Conservation (phyloP, 768 basidiomycete genomes). For the Pleurotus tuoliensis region DNA sequence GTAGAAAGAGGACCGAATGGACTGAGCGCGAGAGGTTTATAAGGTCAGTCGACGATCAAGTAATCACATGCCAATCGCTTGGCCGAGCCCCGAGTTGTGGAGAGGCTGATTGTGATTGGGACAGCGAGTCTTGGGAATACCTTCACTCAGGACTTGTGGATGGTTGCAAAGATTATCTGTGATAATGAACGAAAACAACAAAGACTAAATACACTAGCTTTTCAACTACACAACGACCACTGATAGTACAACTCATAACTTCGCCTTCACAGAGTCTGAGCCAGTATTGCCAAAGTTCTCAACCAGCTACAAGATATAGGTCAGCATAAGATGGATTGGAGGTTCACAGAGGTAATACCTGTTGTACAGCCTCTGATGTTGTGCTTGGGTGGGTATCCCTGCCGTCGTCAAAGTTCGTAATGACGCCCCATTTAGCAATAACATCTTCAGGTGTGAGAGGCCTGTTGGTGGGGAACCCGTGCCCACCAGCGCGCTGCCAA, state of each 20-base stretch:
- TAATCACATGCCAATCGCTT: background rate
- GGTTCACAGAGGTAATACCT: slow-evolving; percentile 35
- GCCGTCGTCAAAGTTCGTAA: slow-evolving; percentile 85
- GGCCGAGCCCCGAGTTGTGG: too few relatives aligned
- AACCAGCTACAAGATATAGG: slow-evolving; percentile 28
- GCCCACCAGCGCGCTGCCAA: slow-evolving; percentile 88
- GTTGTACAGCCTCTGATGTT: slow-evolving; percentile 72
- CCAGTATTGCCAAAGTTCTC: slow-evolving; percentile 51
- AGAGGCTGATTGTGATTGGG: too few relatives aligned
- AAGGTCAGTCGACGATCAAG: background rate
- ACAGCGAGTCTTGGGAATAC: too few relatives aligned
- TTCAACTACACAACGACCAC: background rate
- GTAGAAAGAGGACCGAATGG: too few relatives aligned
- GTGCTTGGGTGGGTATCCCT: slow-evolving; percentile 79
- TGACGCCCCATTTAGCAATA: slow-evolving; percentile 70
- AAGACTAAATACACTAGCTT: background rate
- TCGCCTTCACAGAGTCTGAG: slow-evolving; percentile 39
- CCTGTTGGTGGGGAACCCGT: slow-evolving; percentile 80
- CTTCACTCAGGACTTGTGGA: background rate
- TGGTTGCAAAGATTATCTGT: background rate
- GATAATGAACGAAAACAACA: background rate
- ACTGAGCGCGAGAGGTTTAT: too few relatives aligned
- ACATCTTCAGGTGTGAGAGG: slow-evolving; percentile 79
- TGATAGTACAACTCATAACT: slow-evolving; percentile 33
- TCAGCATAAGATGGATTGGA: background rate